A percentile compares a stretch with the other conserved stretches of the same genome.
These are phyloP conservation scores for Clitopilus hobsonii DNA, from an alignment of 768 basidiomycete genomes.

Conservation along the genomic window DNA sequence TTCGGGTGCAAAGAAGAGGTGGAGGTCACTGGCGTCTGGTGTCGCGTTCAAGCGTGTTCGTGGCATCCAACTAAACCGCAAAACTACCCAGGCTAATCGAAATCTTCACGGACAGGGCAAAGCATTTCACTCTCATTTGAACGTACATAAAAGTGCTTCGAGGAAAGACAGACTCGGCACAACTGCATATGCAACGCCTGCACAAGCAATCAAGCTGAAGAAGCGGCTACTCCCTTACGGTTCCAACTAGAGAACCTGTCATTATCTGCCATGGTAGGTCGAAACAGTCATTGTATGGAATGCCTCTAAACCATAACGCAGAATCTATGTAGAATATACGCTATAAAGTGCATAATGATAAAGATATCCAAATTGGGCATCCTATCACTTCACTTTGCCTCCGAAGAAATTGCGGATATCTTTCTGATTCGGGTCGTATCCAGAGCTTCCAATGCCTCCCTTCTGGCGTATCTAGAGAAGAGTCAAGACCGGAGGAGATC, in stretches of 20 bases:
- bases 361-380: neutral
- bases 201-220: constrained; percentile 66
- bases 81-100: neutral
- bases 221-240: constrained; percentile 69
- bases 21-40: constrained; percentile 65
- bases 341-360: constrained; percentile 4
- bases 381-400: constrained; percentile 16
- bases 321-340: constrained; percentile 1
- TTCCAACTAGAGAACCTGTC: constrained; percentile 16
- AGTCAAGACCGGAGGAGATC: neutral
- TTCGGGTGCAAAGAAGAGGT: constrained; percentile 78
- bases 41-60: constrained; percentile 71
- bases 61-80: constrained; percentile 4
- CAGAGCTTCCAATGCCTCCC: constrained; percentile 68
- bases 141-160: constrained; percentile 59
- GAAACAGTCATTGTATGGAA: no score
- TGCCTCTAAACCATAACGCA: neutral
- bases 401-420: constrained; percentile 75
- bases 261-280: no score
- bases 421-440: constrained; percentile 71
- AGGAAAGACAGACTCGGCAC: constrained; percentile 63
- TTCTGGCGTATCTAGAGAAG: constrained; percentile 49
- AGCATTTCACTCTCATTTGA: constrained; percentile 71
- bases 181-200: constrained; percentile 59
- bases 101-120: constrained; percentile 43